Base-by-base conservation (phyloP, 352 stramenopile genomes). In the Phytophthora megakarya region DNA sequence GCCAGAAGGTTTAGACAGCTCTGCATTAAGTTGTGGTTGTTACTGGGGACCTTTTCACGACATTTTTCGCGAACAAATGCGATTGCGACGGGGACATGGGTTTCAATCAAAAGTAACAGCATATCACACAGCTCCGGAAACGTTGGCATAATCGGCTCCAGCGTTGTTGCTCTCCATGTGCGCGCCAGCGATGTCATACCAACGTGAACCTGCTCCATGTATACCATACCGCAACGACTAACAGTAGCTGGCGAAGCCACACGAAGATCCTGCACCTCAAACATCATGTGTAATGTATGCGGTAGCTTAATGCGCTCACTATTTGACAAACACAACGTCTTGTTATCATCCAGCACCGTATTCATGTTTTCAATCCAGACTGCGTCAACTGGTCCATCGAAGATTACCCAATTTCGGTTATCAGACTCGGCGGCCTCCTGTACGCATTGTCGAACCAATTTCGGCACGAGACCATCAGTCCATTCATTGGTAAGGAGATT, bases 291-390 rank as follows among this genome's bases (percentile, higher is more conserved):
- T 35, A 97, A 66, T 13, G 84, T 93, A 42, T 87, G 72, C 10
- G 86, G 86, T 10, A 96, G 62, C 55, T 96, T 96, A 64, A 96
- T 96, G 10, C 86, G 85, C 48, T 96, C 88, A 58, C 84, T 93
- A 53, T 96, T 96, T 23, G 86, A 87, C 0, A 96, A 49, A 42
- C 88, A 96, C 9, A 96, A 52, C 16, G 88, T 95, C 55, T 95
- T 96, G 76, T 96, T 96, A 56, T 96, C 88, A 49, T 96, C 88
- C 19, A 96, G 61, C 32, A 96, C 88, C 0, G 88, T 96, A 56
- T 96, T 95, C 88, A 95, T 97, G 62, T 97, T 97, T 60, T 97
- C 90, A 59, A 97, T 97, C 91, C 91, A 97, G 5, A 97, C 89
- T 0, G 91, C 91, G 69, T 97, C 91, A 1, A 97, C 86, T 3